A percentile compares a stretch with the other conserved stretches of the same genome.
phyloP scores from a whole-genome alignment of 768 basidiomycete species.

The Thelephora ganbajun region DNA sequence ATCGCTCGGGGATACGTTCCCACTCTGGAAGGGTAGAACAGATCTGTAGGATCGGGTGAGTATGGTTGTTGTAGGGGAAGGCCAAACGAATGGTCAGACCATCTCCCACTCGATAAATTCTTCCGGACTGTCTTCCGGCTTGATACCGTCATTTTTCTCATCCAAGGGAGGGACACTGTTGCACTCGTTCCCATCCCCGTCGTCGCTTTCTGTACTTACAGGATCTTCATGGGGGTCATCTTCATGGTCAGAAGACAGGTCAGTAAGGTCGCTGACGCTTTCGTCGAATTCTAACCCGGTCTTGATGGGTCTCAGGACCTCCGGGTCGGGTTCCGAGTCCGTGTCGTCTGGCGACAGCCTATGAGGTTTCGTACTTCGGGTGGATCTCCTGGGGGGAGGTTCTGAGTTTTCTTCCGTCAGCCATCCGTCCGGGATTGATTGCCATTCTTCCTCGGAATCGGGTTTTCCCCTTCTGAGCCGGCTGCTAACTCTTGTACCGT shows the following conservation, averaged over 20 bases:
- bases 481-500: slow-evolving; percentile 54
- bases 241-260: slow-evolving; percentile 37
- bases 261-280: slow-evolving; percentile 62
- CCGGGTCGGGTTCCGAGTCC: slow-evolving; percentile 6
- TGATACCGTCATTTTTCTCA: slow-evolving; percentile 4
- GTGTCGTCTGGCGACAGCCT: slow-evolving; percentile 7
- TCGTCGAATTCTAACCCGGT: slow-evolving; percentile 54
- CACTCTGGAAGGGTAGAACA: slow-evolving; percentile 77
- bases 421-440: slow-evolving; percentile 72
- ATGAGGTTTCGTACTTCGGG: neutral
- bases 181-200: slow-evolving; percentile 9
- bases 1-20: slow-evolving; percentile 65
- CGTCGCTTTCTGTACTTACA: slow-evolving; percentile 1
- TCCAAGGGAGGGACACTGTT: neutral
- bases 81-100: slow-evolving; percentile 27
- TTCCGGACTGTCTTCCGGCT: slow-evolving; percentile 16
- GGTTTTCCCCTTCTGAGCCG: slow-evolving; percentile 40
- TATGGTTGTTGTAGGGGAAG: no score
- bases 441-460: slow-evolving; percentile 55
- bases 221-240: neutral
- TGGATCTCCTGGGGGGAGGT: neutral
- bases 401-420: slow-evolving; percentile 13
- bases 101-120: slow-evolving; percentile 87
- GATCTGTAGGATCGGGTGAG: slow-evolving; percentile 31
- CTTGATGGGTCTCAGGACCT: slow-evolving; percentile 10